Base-by-base conservation (phyloP, 2,329 filamentous ascomycete species). In the Helotiales sp. region DNA sequence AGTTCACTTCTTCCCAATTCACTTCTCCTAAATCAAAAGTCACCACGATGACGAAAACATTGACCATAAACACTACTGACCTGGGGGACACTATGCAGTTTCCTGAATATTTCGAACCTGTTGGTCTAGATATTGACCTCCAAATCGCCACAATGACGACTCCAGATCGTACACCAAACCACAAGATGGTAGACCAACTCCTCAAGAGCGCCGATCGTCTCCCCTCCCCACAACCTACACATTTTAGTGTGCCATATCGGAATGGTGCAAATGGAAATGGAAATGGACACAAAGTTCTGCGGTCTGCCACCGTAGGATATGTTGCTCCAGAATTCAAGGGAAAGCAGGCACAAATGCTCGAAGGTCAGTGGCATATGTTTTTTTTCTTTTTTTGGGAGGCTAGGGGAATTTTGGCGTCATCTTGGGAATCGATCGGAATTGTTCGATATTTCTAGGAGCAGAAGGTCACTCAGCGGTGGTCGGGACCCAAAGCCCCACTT, bases 321-420 rank as follows among this genome's bases (percentile, higher is more conserved):
- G 90, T 97, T 71, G 94, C 96, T 26, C 93, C 95, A 55, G 93
- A 93, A 70, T 99, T 99, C 77, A 90, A 93, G 79, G 96, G 95
- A 78, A 97, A 97, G 83, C 85, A 89, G 71, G 89, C 93, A 78
- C 96, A 99, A 65, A 75, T 71, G 70, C n/a, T 63, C 7, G 66
- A 76, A 58, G 75, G 75, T 76, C n/a, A 71, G 74, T 68, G 5
- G 63, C 15, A 57, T 15, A 24, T 63, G 45, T 45, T 26, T 52
- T 34, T 37, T 20, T 37, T 6, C 15, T 17, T 13, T 20, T 37
- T n/a, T 30, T 11, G n/a, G 37, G 22, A 13, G 24, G 22, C 37
- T 13, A 47, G 63, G 24, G 8, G 11, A 28, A 52, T 2, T 6
- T 52, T 52, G 22, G 47, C 47, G 10, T 28, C 6, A 2, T 28